Evolutionary conservation across 306 rosid species (phyloP), one percentile per base, ranked within the genome.

Genomic region (Betula pendula): DNA sequence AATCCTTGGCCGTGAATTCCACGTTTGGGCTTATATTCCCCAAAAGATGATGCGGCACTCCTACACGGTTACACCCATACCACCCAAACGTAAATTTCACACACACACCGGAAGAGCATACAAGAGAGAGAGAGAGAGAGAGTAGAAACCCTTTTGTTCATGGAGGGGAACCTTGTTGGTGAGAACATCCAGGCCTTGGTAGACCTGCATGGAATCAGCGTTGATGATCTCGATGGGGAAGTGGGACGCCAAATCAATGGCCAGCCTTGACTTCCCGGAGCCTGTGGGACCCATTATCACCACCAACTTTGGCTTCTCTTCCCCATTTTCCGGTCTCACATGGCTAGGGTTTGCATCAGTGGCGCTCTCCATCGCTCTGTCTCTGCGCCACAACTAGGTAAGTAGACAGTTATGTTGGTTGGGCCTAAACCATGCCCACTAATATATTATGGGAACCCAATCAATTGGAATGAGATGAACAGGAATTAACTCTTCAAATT

Each of bases 191-290:
- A 92, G 83, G n/a, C 97, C 97, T 13, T 69, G 69, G 85, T 92
- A 94, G 74, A 92, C 96, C 86, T 94, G 90, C 98, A 94, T 94
- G 66, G 98, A 92, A 80, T 94, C 97, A 51, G 97, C 96, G 81
- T 90, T 94, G 85, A 92, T 86, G 74, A 90, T 83, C 89, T 94
- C 97, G 22, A 94, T 8, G 10, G 97, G 90, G 48, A 92, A 90
- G 74, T 88, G 80, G 31, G 95, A 83, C 11, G 85, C 93, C 73
- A 94, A 79, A 83, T 94, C 98, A 24, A 94, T 79, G 79, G 97
- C 92, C 1, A 94, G 92, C 81, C 77, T 85, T 2, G 97, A 92
- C 88, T 94, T 94, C 20, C 96, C 96, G 13, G 98, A 92, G 55
- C 87, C 97, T 3, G 96, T 92, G 77, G 96, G 96, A 59, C 97